Evolutionary conservation across 306 rosid genomes (phyloP).

Genomic region (Gastrolobium villosum): DNA sequence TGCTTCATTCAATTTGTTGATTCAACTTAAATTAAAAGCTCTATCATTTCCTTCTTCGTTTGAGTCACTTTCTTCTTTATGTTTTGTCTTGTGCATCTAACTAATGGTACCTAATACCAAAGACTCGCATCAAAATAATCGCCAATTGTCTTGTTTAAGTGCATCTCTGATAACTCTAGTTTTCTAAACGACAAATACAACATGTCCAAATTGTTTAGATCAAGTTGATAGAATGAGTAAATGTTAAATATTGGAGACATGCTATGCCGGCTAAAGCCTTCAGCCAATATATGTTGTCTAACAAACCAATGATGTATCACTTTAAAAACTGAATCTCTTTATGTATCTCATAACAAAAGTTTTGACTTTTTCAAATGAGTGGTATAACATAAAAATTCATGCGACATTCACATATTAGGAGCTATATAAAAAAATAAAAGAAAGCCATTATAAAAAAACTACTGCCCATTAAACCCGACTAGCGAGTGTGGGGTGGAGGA

Average conservation of each 20-base stretch:
- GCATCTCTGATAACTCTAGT: not conserved
- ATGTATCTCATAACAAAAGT: no score
- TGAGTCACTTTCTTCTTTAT: not conserved
- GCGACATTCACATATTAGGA: no score
- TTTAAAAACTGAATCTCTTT: conserved; percentile 4
- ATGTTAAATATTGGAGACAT: conserved; percentile 12
- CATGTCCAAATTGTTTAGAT: conserved; percentile 21
- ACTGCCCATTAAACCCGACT: no score
- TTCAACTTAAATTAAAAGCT: not conserved
- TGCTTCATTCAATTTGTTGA: conserved; percentile 46
- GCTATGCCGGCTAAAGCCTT: conserved; percentile 21
- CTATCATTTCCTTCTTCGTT: not conserved
- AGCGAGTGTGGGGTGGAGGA: no score
- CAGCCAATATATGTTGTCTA: not conserved
- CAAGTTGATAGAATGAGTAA: not conserved
- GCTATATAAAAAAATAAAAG: no score
- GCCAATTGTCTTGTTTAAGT: conserved; percentile 6
- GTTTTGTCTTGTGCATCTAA: conserved; percentile 13
- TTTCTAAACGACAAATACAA: conserved; percentile 26
- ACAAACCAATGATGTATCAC: not conserved
- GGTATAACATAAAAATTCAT: no score
- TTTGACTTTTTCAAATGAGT: no score
- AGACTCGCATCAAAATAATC: conserved; percentile 14
- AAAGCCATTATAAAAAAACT: no score
- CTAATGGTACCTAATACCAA: not conserved